Evolutionary conservation across 2,329 filamentous ascomycete genomes (phyloP).

Genomic region (Alternaria atra): DNA sequence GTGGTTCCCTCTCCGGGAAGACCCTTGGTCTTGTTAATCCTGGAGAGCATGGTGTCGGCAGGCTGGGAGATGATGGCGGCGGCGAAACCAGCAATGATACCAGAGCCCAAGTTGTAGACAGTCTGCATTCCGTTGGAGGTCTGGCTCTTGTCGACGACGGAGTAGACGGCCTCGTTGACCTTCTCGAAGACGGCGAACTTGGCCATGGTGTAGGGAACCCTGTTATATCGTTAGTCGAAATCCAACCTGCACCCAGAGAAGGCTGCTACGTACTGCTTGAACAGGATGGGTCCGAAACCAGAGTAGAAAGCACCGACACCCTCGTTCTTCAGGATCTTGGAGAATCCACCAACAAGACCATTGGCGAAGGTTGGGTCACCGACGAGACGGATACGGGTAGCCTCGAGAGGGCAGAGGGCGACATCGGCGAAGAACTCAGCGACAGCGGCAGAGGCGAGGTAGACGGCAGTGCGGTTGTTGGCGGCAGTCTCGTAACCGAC

Average conservation of each 20-base stretch:
- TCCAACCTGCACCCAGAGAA: not conserved
- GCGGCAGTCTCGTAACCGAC: slow-evolving; percentile 74
- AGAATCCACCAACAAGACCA: slow-evolving; percentile 80
- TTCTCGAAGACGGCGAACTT: slow-evolving; percentile 96
- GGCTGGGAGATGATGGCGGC: slow-evolving; percentile 88
- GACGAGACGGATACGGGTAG: slow-evolving; percentile 91
- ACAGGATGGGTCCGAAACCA: slow-evolving; percentile 73
- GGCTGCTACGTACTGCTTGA: slow-evolving; percentile 51
- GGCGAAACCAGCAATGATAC: slow-evolving; percentile 86
- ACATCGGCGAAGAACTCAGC: slow-evolving; percentile 77
- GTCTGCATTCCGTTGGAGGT: slow-evolving; percentile 77
- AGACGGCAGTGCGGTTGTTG: slow-evolving; percentile 82
- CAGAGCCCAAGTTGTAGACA: slow-evolving; percentile 82
- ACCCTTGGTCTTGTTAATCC: slow-evolving; percentile 96
- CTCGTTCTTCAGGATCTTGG: slow-evolving; percentile 84
- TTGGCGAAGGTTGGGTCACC: slow-evolving; percentile 85
- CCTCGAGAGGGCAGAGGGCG: slow-evolving; percentile 89
- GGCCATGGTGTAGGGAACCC: slow-evolving; percentile 92
- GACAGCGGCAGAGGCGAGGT: slow-evolving; percentile 71
- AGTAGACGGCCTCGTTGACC: slow-evolving; percentile 78
- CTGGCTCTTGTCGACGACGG: slow-evolving; percentile 72
- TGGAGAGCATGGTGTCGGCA: slow-evolving; percentile 91
- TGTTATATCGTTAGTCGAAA: slow-evolving; percentile 49
- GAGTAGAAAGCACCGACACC: slow-evolving; percentile 88
- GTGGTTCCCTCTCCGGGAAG: slow-evolving; percentile 84